Evolutionary conservation across 2,329 filamentous ascomycete species (phyloP).

Genomic region (Ophiosphaerella narmari): DNA sequence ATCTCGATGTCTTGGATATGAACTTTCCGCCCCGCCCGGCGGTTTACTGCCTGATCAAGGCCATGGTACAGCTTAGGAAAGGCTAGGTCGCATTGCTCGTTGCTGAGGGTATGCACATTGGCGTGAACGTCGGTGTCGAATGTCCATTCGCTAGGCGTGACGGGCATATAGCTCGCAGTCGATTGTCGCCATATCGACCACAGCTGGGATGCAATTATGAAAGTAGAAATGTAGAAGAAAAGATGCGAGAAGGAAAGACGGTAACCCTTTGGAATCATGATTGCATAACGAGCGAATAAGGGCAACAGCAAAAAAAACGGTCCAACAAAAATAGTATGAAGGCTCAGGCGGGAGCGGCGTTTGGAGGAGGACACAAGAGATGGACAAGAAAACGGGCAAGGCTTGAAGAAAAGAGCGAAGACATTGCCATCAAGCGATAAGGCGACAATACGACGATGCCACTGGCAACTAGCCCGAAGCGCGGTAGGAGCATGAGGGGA

Average conservation of each 20-base stretch:
- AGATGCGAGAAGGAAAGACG: constrained; percentile 33
- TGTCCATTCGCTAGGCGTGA: constrained; percentile 20
- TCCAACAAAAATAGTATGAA: constrained; percentile 5
- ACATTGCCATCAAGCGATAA: constrained; percentile 6
- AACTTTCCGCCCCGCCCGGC: constrained; percentile 33
- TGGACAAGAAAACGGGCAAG: constrained; percentile 22
- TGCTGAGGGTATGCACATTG: constrained; percentile 38
- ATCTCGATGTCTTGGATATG: constrained; percentile 36
- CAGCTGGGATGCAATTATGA: constrained; percentile 35
- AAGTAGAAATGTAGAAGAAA: constrained; percentile 35
- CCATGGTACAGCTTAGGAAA: constrained; percentile 41
- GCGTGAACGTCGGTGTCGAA: constrained; percentile 38
- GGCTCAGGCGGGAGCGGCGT: constrained; percentile 6
- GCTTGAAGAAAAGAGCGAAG: constrained; percentile 16
- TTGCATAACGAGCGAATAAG: constrained; percentile 30
- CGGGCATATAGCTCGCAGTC: constrained; percentile 17
- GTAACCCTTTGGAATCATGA: constrained; percentile 37
- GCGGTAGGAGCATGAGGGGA: constrained; percentile 17
- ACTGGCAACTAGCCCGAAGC: constrained; percentile 14
- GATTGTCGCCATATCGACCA: constrained; percentile 37
- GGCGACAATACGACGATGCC: constrained; percentile 14
- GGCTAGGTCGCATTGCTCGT: constrained; percentile 38
- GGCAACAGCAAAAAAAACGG: constrained; percentile 7
- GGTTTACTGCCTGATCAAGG: constrained; percentile 29
- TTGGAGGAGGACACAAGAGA: constrained; percentile 13